Evolutionary conservation across 2,329 filamentous ascomycete genomes (phyloP).

Genomic region (Colletotrichum higginsianum): DNA sequence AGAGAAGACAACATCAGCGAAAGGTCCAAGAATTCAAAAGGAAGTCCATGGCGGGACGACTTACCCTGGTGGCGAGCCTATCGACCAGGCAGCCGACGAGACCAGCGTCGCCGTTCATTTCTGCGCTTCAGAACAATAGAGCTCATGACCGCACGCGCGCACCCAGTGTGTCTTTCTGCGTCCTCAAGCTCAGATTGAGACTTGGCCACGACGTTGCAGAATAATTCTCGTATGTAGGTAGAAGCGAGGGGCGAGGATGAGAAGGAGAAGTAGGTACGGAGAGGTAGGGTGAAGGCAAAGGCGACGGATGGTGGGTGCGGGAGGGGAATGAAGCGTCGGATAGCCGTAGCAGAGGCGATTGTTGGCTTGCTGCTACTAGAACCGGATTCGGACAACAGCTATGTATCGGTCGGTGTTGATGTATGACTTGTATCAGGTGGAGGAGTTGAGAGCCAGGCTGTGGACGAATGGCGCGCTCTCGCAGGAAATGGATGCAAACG

Average conservation of each 20-base stretch:
- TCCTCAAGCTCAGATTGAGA: conserved; percentile 15
- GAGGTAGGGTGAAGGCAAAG: neutral
- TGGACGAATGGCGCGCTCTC: neutral
- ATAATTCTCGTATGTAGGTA: neutral
- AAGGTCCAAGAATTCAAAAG: conserved; percentile 10
- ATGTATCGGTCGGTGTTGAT: conserved; percentile 3
- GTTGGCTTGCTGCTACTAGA: neutral
- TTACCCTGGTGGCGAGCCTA: conserved; percentile 74
- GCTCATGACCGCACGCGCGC: conserved; percentile 37
- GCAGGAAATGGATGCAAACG: conserved; percentile 3
- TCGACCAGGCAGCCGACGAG: conserved; percentile 75
- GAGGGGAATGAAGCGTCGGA: conserved; percentile 1
- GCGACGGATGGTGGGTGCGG: neutral
- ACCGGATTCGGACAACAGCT: neutral
- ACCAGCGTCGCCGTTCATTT: conserved; percentile 72
- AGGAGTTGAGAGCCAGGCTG: conserved; percentile 7
- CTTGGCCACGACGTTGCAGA: conserved; percentile 2
- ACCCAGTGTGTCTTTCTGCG: conserved; percentile 1
- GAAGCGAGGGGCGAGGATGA: neutral
- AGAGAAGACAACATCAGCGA: conserved; percentile 35
- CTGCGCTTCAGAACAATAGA: conserved; percentile 24
- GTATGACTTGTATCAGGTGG: conserved; percentile 7
- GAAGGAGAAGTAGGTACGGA: neutral
- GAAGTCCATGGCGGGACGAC: conserved; percentile 39
- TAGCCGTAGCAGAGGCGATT: neutral